Conservation (phyloP, 129 eudicot genomes). For the Rutidosis leptorrhynchoides region DNA sequence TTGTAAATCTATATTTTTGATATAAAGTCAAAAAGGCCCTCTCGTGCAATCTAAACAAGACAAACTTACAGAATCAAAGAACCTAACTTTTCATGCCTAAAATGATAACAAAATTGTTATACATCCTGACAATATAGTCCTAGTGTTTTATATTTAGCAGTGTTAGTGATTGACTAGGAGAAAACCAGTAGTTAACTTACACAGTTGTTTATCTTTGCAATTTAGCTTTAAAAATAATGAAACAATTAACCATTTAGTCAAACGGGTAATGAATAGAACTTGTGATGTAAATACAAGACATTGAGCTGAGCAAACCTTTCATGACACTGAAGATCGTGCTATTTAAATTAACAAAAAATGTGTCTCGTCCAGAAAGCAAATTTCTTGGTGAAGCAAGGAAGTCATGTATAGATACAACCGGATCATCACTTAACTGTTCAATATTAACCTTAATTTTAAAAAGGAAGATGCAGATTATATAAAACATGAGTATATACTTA, state of each 20-base stretch:
- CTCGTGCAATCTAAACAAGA: no score
- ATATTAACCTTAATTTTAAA: constrained; percentile 17
- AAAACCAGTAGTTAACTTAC: not conserved
- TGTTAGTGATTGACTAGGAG: not conserved
- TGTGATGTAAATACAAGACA: constrained; percentile 14
- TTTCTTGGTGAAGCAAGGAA: constrained; percentile 65
- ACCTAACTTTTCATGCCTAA: not conserved
- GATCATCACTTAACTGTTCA: constrained; percentile 69
- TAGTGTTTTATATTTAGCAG: not conserved
- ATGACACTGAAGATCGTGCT: constrained; percentile 53
- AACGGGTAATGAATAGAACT: constrained; percentile 7
- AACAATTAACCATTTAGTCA: not conserved
- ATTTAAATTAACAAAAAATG: constrained; percentile 59
- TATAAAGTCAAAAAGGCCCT: no score
- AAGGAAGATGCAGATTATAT: constrained; percentile 6
- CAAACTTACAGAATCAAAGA: no score
- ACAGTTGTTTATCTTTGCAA: constrained; percentile 1
- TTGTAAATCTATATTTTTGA: no score
- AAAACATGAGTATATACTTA: constrained; percentile 9
- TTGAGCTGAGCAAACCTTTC: constrained; percentile 55
- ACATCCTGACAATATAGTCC: not conserved
- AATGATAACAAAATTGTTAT: not conserved
- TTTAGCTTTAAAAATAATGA: not conserved
- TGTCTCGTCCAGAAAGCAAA: constrained; percentile 77
- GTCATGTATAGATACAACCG: constrained; percentile 48